Evolutionary conservation across 2,329 filamentous ascomycete species (phyloP), one percentile per base, ranked within the genome.

Genomic region (Aaosphaeria arxii): DNA sequence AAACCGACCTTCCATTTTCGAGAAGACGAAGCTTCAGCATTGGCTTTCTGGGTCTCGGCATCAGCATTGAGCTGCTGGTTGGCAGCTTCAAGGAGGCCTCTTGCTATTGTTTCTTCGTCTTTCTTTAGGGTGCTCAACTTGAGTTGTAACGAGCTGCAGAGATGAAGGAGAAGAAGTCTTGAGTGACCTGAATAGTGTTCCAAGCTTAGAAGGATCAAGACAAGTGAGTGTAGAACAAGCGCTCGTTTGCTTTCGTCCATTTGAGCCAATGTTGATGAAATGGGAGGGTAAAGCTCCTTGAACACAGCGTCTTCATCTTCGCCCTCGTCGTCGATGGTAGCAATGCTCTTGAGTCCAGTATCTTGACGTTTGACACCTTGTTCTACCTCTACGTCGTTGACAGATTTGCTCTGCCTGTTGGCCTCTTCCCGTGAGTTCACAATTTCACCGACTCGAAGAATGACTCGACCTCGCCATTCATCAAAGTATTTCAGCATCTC

Each of bases 1-100:
- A 96, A 77, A 0, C 91, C 90, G 17, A 96, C 90, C 65, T 91
- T 91, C 82, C 85, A 88, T 65, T 85, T 85, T 40, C 85, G 79
- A 13, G 80, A 71, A n/a, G 75, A 74, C 53, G 83, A 84, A 39
- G 79, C 82, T 51, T 88, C 83, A 47, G 90, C 85, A 0, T 75
- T 80, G 46, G 86, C 83, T 64, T 87, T 88, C 62, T 87, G 82
- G 0, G 84, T 85, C 65, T 94, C 90, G 1, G 85, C 82, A 51
- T 91, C 87, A 1, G 87, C 88, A 0, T 85, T 86, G 76, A 95
- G 86, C 24, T 85, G 80, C 54, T 87, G 81, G 5, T 61, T 60
- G 11, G 89, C 88, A 33, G 88, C 84, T 57, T 87, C 82, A 1
- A 94, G 80, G 1, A 97, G 74, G 0, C 84, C 87, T 46, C 83